phyloP scores from a whole-genome alignment of 106 monocot species.

The Platanthera guangdongensis region DNA sequence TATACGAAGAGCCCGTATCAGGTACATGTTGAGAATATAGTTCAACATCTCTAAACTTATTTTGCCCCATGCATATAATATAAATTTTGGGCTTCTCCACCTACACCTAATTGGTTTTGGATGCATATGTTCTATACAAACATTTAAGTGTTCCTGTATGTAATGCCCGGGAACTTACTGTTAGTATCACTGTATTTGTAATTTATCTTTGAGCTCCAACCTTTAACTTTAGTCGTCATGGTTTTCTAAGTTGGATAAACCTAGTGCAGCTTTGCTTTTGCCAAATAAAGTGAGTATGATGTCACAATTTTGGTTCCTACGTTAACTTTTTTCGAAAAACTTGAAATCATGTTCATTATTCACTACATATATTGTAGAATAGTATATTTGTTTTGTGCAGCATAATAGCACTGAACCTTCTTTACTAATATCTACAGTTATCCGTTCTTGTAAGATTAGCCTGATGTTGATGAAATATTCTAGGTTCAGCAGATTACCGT shows the following conservation, averaged over 20 bases:
- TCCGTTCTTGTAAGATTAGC: background rate
- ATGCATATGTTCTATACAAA: no score
- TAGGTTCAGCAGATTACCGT: conserved; percentile 40
- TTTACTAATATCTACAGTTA: background rate
- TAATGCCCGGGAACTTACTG: background rate
- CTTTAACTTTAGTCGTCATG: background rate
- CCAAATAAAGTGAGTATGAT: background rate
- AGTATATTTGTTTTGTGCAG: background rate
- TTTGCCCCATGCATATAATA: no score
- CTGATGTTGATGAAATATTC: conserved; percentile 1
- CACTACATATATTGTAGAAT: background rate
- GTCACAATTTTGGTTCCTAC: background rate
- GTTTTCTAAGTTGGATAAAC: background rate
- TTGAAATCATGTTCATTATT: background rate
- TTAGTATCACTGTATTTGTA: background rate
- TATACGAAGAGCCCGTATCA: no score
- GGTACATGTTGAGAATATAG: no score
- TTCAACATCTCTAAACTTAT: no score
- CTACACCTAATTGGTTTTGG: no score
- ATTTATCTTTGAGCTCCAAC: background rate
- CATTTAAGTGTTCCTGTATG: background rate
- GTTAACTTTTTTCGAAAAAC: background rate
- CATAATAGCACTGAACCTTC: background rate
- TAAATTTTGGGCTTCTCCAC: no score
- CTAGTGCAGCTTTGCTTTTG: background rate